Evolutionary conservation across 78 protist species (phyloP).

Genomic region (Chrysochromulina parva): DNA sequence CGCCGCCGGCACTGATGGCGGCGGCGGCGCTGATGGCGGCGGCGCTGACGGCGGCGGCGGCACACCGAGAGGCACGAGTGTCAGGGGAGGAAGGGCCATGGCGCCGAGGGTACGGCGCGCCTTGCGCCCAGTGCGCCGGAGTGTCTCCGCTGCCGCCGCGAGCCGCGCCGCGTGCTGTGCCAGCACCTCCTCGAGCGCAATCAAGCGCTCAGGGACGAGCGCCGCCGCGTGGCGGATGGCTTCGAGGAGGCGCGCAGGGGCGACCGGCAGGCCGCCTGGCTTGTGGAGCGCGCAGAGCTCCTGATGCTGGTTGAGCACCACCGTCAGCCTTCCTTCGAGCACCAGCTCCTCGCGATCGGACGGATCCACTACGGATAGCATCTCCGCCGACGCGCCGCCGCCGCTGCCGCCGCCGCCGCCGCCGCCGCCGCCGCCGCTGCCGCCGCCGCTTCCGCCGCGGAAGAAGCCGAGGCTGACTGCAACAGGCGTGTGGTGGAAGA

Average conservation of each 20-base stretch:
- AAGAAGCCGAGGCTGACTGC: background rate
- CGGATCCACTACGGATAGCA: background rate
- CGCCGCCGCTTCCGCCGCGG: too few relatives aligned
- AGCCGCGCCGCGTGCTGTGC: too few relatives aligned
- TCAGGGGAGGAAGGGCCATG: too few relatives aligned
- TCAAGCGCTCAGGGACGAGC: background rate
- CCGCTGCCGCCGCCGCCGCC: too few relatives aligned
- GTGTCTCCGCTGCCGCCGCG: too few relatives aligned
- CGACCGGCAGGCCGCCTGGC: background rate
- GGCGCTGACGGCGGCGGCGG: too few relatives aligned
- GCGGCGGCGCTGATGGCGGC: too few relatives aligned
- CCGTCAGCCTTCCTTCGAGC: background rate
- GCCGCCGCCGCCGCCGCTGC: background rate
- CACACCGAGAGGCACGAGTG: too few relatives aligned
- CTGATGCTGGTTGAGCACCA: background rate
- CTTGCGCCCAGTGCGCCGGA: too few relatives aligned
- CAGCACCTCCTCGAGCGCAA: background rate
- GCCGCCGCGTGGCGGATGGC: background rate
- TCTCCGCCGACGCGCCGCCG: too few relatives aligned
- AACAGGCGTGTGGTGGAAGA: background rate
- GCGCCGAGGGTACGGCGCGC: too few relatives aligned
- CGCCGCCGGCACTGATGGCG: too few relatives aligned
- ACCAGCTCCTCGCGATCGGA: background rate
- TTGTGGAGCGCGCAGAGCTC: constrained; percentile 13
- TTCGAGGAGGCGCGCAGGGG: background rate